Percentiles rank a stretch among this genome's conserved stretches.
These are phyloP conservation scores for Hypoxylon lienhwacheense DNA, from an alignment of 495 filamentous ascomycete species.

Conservation along the genomic window DNA sequence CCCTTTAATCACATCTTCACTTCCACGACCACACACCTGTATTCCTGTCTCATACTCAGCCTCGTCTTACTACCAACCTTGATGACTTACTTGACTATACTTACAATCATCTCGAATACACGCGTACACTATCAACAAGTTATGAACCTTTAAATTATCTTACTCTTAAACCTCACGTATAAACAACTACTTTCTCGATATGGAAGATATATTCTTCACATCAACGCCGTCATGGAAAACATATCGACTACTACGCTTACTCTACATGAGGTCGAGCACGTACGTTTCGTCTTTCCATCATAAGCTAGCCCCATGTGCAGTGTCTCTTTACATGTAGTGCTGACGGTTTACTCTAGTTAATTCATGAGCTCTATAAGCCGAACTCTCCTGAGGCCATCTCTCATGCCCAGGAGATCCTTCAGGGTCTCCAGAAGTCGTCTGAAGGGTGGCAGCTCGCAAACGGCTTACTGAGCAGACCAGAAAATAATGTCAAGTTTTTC, in stretches of 20 bases:
- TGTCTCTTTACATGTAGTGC: no score
- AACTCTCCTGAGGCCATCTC: slow-evolving; percentile 61
- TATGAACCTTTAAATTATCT: not conserved
- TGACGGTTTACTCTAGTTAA: slow-evolving; percentile 48
- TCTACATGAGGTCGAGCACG: slow-evolving; percentile 35
- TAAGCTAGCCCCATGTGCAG: no score
- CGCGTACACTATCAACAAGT: slow-evolving; percentile 3
- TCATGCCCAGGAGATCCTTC: slow-evolving; percentile 74
- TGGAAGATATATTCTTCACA: slow-evolving; percentile 25
- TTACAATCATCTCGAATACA: no score
- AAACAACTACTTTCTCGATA: slow-evolving; percentile 22
- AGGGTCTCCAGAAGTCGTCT: slow-evolving; percentile 71
- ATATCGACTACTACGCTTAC: slow-evolving; percentile 26
- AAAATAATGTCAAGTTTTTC: slow-evolving; percentile 81
- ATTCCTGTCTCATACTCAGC: no score
- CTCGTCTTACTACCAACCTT: no score
- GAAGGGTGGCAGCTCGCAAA: slow-evolving; percentile 86
- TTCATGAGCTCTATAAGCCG: slow-evolving; percentile 71
- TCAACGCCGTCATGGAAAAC: slow-evolving; percentile 31
- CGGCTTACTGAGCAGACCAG: slow-evolving; percentile 63
- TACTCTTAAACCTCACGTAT: not conserved
- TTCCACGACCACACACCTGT: no score
- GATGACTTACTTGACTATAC: no score
- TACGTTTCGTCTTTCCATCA: slow-evolving; percentile 15
- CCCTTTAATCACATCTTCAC: no score